phyloP scores from a whole-genome alignment of 768 basidiomycete genomes.

The Podaxis sp. region DNA sequence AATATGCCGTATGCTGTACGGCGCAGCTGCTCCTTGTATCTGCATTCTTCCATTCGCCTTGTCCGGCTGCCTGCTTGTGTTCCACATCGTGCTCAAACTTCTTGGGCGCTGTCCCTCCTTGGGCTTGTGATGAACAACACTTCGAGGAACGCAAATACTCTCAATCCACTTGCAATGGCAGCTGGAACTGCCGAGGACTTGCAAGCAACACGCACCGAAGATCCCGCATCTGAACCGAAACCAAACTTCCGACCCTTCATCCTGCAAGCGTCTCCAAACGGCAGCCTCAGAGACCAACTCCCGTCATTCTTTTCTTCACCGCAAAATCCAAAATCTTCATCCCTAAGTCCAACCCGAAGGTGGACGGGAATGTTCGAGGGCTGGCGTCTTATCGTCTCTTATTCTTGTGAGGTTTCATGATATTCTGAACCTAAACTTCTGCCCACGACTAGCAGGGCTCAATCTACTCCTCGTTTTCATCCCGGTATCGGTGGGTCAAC shows the following conservation, averaged over 20 bases:
- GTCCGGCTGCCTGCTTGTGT: background rate
- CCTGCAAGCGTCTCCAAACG: background rate
- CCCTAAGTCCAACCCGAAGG: background rate
- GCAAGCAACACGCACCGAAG: background rate
- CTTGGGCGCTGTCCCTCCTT: background rate
- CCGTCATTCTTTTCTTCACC: background rate
- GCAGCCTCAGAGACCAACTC: background rate
- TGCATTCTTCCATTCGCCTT: background rate
- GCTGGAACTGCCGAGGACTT: background rate
- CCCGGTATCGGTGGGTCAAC: slow-evolving; percentile 59
- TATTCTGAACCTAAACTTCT: background rate
- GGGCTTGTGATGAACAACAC: background rate
- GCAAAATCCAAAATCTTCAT: background rate
- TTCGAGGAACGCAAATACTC: background rate
- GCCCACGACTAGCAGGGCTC: slow-evolving; percentile 49
- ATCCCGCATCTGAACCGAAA: background rate
- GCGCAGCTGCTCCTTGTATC: background rate
- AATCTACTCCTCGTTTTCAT: slow-evolving; percentile 67
- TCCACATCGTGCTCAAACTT: background rate
- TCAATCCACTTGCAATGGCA: background rate
- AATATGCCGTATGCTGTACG: background rate
- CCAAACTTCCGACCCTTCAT: background rate
- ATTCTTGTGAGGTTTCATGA: slow-evolving; percentile 24
- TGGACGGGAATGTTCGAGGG: slow-evolving; percentile 17
- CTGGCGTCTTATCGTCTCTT: slow-evolving; percentile 25